Evolutionary conservation across 352 stramenopile genomes (phyloP).

Genomic region (Globisporangium irregulare): DNA sequence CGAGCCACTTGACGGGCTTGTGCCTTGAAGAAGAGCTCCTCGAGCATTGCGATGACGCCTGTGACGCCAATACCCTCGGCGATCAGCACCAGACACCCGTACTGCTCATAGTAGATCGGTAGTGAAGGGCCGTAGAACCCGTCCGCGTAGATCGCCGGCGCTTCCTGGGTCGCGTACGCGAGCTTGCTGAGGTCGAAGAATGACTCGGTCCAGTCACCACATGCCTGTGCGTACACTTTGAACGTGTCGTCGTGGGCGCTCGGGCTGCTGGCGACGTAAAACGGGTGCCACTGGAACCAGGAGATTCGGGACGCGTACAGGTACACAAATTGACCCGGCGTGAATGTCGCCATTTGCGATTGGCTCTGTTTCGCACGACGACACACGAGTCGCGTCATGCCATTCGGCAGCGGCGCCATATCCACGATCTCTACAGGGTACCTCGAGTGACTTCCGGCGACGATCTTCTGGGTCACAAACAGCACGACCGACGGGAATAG

Average conservation of each 20-base stretch:
- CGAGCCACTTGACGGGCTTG: neutral
- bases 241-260: slow-evolving; percentile 19
- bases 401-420: slow-evolving; percentile 27
- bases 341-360: slow-evolving; percentile 13
- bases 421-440: slow-evolving; percentile 28
- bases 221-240: slow-evolving; percentile 25
- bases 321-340: slow-evolving; percentile 28
- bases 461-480: slow-evolving; percentile 18
- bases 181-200: slow-evolving; percentile 31
- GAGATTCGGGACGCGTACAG: slow-evolving; percentile 30
- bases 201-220: slow-evolving; percentile 17
- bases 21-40: slow-evolving; percentile 25
- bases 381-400: slow-evolving; percentile 25
- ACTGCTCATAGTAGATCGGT: slow-evolving; percentile 24
- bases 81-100: slow-evolving; percentile 31
- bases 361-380: slow-evolving; percentile 1
- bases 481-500: slow-evolving; percentile 26
- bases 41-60: slow-evolving; percentile 22
- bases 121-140: slow-evolving; percentile 28
- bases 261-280: slow-evolving; percentile 28
- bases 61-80: slow-evolving; percentile 28
- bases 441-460: slow-evolving; percentile 16
- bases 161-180: slow-evolving; percentile 23
- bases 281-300: slow-evolving; percentile 29
- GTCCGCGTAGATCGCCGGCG: slow-evolving; percentile 26